phyloP scores from a whole-genome alignment of 2,329 filamentous ascomycete genomes.

The Teratosphaeriaceae sp. region DNA sequence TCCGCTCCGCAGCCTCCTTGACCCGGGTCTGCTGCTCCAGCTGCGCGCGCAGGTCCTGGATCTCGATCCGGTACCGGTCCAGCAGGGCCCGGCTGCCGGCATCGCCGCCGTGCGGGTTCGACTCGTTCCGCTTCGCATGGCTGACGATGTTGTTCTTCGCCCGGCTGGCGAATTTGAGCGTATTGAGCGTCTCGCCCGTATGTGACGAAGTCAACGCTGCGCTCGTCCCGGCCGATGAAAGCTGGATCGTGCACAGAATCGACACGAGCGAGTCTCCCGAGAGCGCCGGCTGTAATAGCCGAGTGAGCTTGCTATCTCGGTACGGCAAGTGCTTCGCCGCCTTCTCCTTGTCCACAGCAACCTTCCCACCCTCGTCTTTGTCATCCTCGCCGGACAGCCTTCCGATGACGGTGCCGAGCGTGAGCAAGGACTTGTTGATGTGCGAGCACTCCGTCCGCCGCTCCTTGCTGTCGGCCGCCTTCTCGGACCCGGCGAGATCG shows the following conservation, averaged over 20 bases:
- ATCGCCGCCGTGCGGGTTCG: conserved; percentile 68
- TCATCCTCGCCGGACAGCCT: conserved; percentile 86
- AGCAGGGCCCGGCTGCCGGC: conserved; percentile 79
- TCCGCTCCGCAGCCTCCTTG: conserved; percentile 48
- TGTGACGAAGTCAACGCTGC: conserved; percentile 66
- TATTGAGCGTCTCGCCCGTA: conserved; percentile 85
- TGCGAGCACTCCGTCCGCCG: conserved; percentile 90
- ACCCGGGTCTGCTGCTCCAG: conserved; percentile 74
- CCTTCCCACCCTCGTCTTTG: conserved; percentile 52
- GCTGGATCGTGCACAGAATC: conserved; percentile 93
- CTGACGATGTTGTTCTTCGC: conserved; percentile 98
- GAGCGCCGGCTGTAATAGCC: conserved; percentile 83
- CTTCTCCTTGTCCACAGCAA: conserved; percentile 58
- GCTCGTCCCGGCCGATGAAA: conserved; percentile 64
- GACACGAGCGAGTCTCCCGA: conserved; percentile 93
- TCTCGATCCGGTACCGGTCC: conserved; percentile 91
- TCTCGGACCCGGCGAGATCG: conserved; percentile 92
- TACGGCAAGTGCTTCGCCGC: conserved; percentile 81
- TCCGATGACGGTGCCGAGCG: conserved; percentile 89
- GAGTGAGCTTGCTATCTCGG: conserved; percentile 93
- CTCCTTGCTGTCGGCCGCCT: conserved; percentile 92
- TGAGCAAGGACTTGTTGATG: conserved; percentile 97
- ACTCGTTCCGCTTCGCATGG: conserved; percentile 91
- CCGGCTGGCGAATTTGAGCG: conserved; percentile 90
- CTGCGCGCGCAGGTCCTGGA: conserved; percentile 70